These are phyloP conservation scores for Biancaea sappan DNA, from an alignment of 306 rosid species.

Conservation along the genomic window DNA sequence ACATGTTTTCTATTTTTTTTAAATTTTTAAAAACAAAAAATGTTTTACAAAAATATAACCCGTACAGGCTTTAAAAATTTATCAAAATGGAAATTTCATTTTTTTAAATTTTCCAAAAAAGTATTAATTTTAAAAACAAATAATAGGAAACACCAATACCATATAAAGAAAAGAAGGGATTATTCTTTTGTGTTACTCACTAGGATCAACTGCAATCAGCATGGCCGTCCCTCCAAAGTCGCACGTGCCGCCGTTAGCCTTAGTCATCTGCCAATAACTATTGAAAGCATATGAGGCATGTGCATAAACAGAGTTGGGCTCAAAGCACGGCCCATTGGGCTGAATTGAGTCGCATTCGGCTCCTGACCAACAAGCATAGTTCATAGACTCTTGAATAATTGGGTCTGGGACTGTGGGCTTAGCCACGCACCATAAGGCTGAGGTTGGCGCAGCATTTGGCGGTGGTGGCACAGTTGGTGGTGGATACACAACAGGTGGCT, in stretches of 20 bases:
- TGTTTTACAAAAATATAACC: too few relatives aligned
- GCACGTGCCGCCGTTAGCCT: conserved; percentile 72
- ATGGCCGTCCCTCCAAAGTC: conserved; percentile 92
- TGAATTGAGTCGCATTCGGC: conserved; percentile 72
- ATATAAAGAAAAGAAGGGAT: not conserved
- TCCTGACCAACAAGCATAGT: conserved; percentile 91
- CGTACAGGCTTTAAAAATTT: too few relatives aligned
- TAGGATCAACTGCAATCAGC: conserved; percentile 82
- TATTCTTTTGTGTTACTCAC: conserved; percentile 41
- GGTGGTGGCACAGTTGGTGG: conserved; percentile 74
- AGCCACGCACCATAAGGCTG: conserved; percentile 86
- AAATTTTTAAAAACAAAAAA: too few relatives aligned
- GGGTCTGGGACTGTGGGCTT: conserved; percentile 97
- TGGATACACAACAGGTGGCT: conserved; percentile 79
- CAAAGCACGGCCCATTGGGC: conserved; percentile 72
- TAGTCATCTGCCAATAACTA: conserved; percentile 86
- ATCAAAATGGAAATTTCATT: too few relatives aligned
- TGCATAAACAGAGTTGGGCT: conserved; percentile 60
- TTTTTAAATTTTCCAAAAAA: too few relatives aligned
- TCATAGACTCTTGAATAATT: conserved; percentile 87
- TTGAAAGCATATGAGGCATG: conserved; percentile 96
- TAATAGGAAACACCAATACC: too few relatives aligned
- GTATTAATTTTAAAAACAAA: not conserved
- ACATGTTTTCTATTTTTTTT: too few relatives aligned
- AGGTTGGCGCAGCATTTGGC: conserved; percentile 40